A percentile compares a stretch with the other conserved stretches of the same genome.
Conservation (phyloP, 1,139 yeast species). For the Kazachstania sp. region DNA sequence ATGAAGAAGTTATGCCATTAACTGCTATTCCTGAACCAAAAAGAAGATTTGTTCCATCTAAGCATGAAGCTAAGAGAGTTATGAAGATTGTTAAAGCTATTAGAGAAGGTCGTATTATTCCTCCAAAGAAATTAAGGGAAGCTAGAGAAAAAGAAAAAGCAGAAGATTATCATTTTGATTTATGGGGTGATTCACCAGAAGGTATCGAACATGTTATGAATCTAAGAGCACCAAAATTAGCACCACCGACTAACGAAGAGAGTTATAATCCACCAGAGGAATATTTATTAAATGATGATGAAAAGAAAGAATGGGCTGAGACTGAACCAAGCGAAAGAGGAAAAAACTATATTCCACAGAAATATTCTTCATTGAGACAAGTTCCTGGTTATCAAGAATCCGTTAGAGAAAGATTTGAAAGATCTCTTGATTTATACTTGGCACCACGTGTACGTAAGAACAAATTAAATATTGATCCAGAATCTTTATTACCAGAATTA, state of each 20-base stretch:
- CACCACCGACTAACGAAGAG: conserved; percentile 96
- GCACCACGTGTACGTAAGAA: conserved; percentile 95
- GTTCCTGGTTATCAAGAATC: conserved; percentile 90
- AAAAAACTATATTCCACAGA: conserved; percentile 71
- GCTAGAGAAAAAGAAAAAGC: conserved; percentile 44
- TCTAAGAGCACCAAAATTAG: conserved; percentile 85
- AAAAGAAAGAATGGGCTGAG: conserved; percentile 61
- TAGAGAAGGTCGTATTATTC: conserved; percentile 88
- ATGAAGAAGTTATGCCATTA: conserved; percentile 83
- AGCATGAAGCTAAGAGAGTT: conserved; percentile 89
- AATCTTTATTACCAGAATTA: conserved; percentile 86
- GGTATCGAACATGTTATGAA: conserved; percentile 76
- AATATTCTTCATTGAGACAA: conserved; percentile 70
- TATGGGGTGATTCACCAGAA: conserved; percentile 68
- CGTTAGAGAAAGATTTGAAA: conserved; percentile 84
- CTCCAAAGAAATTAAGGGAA: conserved; percentile 53
- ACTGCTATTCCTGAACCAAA: conserved; percentile 95
- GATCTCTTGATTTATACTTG: conserved; percentile 84
- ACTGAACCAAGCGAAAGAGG: conserved; percentile 73
- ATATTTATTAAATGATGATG: conserved; percentile 74
- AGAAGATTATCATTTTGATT: conserved; percentile 52
- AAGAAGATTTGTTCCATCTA: conserved; percentile 91
- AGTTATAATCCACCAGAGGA: conserved; percentile 97
- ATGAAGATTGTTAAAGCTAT: conserved; percentile 96
- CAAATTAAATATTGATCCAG: conserved; percentile 91